Base-by-base conservation (phyloP, 2,329 filamentous ascomycete species). In the Diaporthe ampelina region DNA sequence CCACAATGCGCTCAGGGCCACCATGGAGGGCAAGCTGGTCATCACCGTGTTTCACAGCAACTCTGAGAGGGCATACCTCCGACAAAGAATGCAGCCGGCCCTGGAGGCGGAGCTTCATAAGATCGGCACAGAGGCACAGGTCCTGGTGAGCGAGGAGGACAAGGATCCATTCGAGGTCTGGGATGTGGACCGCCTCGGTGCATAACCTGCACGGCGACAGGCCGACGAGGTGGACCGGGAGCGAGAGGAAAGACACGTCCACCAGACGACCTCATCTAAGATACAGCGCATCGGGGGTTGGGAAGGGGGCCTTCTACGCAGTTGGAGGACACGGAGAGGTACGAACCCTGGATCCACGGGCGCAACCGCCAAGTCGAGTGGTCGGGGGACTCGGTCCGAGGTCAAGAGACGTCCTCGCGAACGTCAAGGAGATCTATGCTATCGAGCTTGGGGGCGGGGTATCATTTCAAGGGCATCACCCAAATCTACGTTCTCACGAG, bases 31-130 rank as follows among this genome's bases (percentile, higher is more conserved):
- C 1, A 92, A 92, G 76, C 93, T 91, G 72, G 94, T 98, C 0
- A 90, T 98, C 69, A 93, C 93, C 54, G 88, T 97, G 63, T 97
- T 98, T 79, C 97, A 99, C 82, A 96, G 94, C 78, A 98, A 98
- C 83, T 97, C 94, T 0, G 97, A 99, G 86, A 87, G 97, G 48
- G 92, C 91, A 0, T 99, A 96, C 81, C 84, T 99, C 79, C 88
- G 88, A 74, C 88, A 92, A 74, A 91, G 94, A 61, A 88, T 99
- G 85, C 88, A 89, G 78, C 86, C 87, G 24, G 90, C 91, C 82
- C 84, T 98, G 78, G 86, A 91, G 78, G 85, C 86, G 52, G 84
- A 86, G 75, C 83, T 98, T 45, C 85, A 83, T 70, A 83, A 86
- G 65, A 88, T 89, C 77, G 81, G 82, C 54, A 78, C 80, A 2